Conservation (phyloP, 2,329 filamentous ascomycete genomes). For the Orbilia javanica region DNA sequence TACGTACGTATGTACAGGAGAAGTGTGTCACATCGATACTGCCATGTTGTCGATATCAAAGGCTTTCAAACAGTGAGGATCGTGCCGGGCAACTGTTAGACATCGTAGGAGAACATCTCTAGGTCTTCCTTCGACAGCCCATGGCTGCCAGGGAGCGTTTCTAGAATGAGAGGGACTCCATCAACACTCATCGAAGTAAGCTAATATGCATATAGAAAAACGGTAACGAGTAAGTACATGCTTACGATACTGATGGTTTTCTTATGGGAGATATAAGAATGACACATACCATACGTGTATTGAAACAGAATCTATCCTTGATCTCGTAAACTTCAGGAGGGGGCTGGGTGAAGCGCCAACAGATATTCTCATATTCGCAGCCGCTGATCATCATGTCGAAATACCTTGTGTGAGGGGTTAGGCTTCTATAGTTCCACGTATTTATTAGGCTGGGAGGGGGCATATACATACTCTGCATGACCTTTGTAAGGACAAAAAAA, state of each 20-base stretch:
- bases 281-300: constrained; percentile 25
- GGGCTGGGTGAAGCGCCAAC: constrained; percentile 39
- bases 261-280: neutral
- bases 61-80: neutral
- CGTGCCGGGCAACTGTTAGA: neutral
- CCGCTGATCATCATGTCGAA: constrained; percentile 29
- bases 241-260: neutral
- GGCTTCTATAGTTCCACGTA: neutral
- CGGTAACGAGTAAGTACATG: neutral
- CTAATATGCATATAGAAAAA: constrained; percentile 10
- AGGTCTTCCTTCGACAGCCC: constrained; percentile 33
- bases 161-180: neutral
- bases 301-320: constrained; percentile 50
- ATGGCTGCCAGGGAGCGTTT: constrained; percentile 9
- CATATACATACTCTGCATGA: constrained; percentile 25
- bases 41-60: neutral
- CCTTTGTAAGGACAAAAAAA: constrained; percentile 52
- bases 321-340: constrained; percentile 32
- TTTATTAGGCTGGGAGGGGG: neutral
- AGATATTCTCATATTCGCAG: constrained; percentile 19
- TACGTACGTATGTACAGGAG: neutral
- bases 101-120: constrained; percentile 31
- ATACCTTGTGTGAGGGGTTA: constrained; percentile 12
- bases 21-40: neutral
- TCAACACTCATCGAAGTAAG: constrained; percentile 28